Conservation (phyloP, 1,284 basidiomycete genomes). For the Chondrostereum purpureum region DNA sequence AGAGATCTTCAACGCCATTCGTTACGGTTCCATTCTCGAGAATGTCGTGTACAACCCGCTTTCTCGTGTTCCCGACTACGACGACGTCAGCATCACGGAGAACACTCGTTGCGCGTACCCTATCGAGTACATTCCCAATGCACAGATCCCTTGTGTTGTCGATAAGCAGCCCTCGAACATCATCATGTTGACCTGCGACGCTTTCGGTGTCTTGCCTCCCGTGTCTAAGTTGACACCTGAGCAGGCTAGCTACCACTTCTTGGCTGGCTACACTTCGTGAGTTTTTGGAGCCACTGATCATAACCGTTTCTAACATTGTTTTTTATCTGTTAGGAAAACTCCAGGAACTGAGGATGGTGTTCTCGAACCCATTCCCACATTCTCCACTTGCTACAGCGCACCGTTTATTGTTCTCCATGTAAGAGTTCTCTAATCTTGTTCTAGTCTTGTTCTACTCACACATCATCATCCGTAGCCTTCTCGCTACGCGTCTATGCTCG, state of each 20-base stretch:
- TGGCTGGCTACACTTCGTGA: slow-evolving; percentile 92
- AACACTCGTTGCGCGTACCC: slow-evolving; percentile 99
- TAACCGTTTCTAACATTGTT: slow-evolving; percentile 9
- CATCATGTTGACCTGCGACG: slow-evolving; percentile 98
- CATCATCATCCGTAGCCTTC: slow-evolving; percentile 64
- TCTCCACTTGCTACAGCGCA: slow-evolving; percentile 98
- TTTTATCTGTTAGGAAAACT: slow-evolving; percentile 72
- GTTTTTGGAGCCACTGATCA: slow-evolving; percentile 18
- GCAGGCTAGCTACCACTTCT: slow-evolving; percentile 97
- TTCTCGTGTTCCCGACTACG: slow-evolving; percentile 87
- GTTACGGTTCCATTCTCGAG: slow-evolving; percentile 94
- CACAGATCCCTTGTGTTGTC: slow-evolving; percentile 86
- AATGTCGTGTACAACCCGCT: slow-evolving; percentile 98
- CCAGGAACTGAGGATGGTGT: slow-evolving; percentile 99
- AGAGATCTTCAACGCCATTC: slow-evolving; percentile 95
- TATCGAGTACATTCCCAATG: slow-evolving; percentile 95
- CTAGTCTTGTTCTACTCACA: slow-evolving; percentile 5
- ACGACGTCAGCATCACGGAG: slow-evolving; percentile 95
- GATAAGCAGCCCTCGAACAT: slow-evolving; percentile 88
- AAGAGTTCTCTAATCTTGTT: slow-evolving; percentile 18
- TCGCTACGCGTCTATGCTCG: slow-evolving; percentile 96
- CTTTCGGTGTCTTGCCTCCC: slow-evolving; percentile 96
- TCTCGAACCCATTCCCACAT: slow-evolving; percentile 96
- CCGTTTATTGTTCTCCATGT: slow-evolving; percentile 98
- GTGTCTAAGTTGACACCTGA: slow-evolving; percentile 90